These are phyloP conservation scores for Stephania yunnanensis DNA, from an alignment of 164 flowering plant species.

Conservation along the genomic window DNA sequence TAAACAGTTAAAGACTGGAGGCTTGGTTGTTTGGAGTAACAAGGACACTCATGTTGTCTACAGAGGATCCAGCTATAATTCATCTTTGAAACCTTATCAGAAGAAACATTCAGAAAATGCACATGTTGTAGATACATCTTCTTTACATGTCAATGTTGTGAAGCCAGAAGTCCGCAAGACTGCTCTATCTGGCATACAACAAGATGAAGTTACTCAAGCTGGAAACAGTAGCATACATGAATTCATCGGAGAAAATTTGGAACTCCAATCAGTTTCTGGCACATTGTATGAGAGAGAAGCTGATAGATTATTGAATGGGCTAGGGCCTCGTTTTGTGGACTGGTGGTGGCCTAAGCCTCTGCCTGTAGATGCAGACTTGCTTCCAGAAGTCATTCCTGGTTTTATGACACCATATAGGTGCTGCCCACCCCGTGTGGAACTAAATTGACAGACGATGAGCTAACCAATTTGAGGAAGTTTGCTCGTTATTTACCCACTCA, in stretches of 20 bases:
- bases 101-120: conserved; percentile 13
- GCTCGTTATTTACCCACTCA: conserved; percentile 80
- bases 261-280: conserved; percentile 22
- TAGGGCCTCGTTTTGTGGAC: conserved; percentile 90
- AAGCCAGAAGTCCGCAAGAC: conserved; percentile 13
- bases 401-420: conserved; percentile 65
- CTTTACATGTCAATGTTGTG: conserved; percentile 4
- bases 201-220: conserved; percentile 5
- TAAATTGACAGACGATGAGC: conserved; percentile 63
- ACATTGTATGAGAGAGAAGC: conserved; percentile 80
- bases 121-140: conserved; percentile 13
- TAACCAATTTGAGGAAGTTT: conserved; percentile 78
- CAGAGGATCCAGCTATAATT: conserved; percentile 48
- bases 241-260: conserved; percentile 13
- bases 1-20: conserved; percentile 77
- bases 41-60: conserved; percentile 68
- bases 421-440: conserved; percentile 45
- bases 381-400: conserved; percentile 74
- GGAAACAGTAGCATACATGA: conserved; percentile 12
- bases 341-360: conserved; percentile 96
- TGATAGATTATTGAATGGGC: conserved; percentile 84
- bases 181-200: conserved; percentile 2
- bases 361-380: conserved; percentile 93
- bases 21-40: conserved; percentile 77
- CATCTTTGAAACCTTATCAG: conserved; percentile 13